These are phyloP conservation scores for Colletotrichum simmondsii DNA, from an alignment of 2,329 filamentous ascomycete species.

Conservation along the genomic window DNA sequence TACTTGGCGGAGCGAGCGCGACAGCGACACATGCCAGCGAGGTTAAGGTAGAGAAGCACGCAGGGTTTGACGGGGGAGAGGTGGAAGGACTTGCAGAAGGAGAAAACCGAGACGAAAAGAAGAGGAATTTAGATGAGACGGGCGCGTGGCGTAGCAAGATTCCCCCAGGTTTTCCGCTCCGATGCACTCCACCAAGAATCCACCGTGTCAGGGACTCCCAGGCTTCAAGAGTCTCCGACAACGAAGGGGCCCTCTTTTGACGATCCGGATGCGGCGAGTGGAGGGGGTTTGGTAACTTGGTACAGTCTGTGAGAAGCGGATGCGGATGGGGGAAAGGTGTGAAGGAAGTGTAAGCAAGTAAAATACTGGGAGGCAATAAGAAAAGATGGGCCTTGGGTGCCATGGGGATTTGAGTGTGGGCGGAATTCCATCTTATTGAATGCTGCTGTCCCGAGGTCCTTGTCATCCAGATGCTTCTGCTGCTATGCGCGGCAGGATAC, in stretches of 20 bases:
- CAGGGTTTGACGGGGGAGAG: slow-evolving; percentile 22
- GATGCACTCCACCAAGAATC: slow-evolving; percentile 8
- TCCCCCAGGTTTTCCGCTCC: slow-evolving; percentile 23
- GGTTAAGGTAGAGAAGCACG: neutral
- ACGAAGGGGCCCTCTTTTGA: neutral
- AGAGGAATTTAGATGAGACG: slow-evolving; percentile 17
- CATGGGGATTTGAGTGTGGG: slow-evolving; percentile 3
- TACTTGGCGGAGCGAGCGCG: neutral
- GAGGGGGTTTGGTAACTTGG: neutral
- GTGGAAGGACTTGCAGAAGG: neutral
- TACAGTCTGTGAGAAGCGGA: neutral
- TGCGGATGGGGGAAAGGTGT: neutral
- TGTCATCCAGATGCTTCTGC: neutral
- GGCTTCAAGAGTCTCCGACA: neutral
- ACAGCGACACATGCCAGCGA: slow-evolving; percentile 7
- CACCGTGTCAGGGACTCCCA: neutral
- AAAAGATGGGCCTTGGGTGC: neutral
- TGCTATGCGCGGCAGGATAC: neutral
- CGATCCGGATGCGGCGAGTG: slow-evolving; percentile 18
- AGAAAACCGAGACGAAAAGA: neutral
- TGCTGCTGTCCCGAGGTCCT: neutral
- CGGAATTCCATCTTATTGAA: neutral
- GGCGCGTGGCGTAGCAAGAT: slow-evolving; percentile 23
- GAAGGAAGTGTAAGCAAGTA: neutral
- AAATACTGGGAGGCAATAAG: neutral